Conservation (phyloP, 352 stramenopile genomes). For the Elongisporangium senticosum region DNA sequence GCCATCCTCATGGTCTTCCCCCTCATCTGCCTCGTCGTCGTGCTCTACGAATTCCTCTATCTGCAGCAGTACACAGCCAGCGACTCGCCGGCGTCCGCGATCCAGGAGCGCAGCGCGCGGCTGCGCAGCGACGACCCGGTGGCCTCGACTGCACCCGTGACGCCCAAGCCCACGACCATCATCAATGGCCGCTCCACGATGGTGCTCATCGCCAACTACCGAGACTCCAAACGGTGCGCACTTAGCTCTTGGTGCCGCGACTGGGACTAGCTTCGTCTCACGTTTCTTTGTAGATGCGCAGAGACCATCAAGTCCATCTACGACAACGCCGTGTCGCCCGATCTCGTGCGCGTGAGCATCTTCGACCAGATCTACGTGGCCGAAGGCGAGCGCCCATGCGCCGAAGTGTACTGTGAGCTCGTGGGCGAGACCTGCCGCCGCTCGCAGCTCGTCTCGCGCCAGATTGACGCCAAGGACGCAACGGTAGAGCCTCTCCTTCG, state of each 20-base stretch:
- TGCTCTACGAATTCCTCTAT: slow-evolving; percentile 79
- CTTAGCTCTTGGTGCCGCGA: not conserved
- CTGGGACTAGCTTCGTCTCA: not conserved
- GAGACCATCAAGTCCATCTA: slow-evolving; percentile 81
- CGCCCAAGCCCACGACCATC: slow-evolving; percentile 20
- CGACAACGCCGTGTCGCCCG: slow-evolving; percentile 51
- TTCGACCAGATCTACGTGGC: slow-evolving; percentile 69
- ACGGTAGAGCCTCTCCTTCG: slow-evolving; percentile 25
- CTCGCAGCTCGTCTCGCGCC: slow-evolving; percentile 54
- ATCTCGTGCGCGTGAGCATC: slow-evolving; percentile 55
- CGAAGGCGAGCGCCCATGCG: slow-evolving; percentile 59
- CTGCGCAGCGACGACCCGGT: slow-evolving; percentile 21
- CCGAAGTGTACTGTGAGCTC: slow-evolving; percentile 62
- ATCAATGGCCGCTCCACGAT: slow-evolving; percentile 68
- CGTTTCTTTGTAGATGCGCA: slow-evolving; percentile 31
- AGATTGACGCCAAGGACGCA: slow-evolving; percentile 63
- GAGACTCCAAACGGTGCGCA: slow-evolving; percentile 59
- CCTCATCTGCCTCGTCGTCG: slow-evolving; percentile 57
- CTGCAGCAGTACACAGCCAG: slow-evolving; percentile 57
- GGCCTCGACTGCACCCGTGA: slow-evolving; percentile 5
- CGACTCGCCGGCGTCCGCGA: slow-evolving; percentile 19
- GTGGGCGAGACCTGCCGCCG: slow-evolving; percentile 62
- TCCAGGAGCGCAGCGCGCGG: slow-evolving; percentile 21
- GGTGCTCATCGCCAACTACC: slow-evolving; percentile 77
- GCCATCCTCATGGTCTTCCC: slow-evolving; percentile 64